These are phyloP conservation scores for Coemansia sp. DNA, from an alignment of 192 early-diverging fungal species.

Conservation along the genomic window DNA sequence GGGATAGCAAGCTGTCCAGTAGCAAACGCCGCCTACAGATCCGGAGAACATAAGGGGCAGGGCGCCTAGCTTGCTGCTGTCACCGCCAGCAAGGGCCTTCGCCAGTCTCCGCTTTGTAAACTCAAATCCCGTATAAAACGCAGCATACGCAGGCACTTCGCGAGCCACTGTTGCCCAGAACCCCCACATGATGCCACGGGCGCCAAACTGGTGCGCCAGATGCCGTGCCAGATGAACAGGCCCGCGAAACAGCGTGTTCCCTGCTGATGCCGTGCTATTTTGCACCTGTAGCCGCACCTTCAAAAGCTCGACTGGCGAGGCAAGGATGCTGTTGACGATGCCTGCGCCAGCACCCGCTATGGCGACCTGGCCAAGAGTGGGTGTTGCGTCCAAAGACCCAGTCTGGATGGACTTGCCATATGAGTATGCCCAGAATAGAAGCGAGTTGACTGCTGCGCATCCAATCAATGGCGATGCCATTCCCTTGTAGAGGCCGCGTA, in stretches of 20 bases:
- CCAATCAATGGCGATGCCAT: slow-evolving; percentile 85
- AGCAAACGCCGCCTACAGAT: slow-evolving; percentile 77
- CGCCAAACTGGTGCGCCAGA: slow-evolving; percentile 68
- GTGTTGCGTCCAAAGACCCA: slow-evolving; percentile 47
- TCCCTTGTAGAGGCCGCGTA: slow-evolving; percentile 83
- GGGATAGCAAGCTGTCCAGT: slow-evolving; percentile 86
- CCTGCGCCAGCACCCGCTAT: slow-evolving; percentile 91
- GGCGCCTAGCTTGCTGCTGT: slow-evolving; percentile 52
- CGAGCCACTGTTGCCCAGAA: slow-evolving; percentile 79
- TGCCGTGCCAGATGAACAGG: slow-evolving; percentile 71
- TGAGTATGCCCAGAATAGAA: slow-evolving; percentile 85
- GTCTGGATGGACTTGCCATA: slow-evolving; percentile 62
- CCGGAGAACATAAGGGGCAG: slow-evolving; percentile 73
- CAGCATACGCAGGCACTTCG: slow-evolving; percentile 84
- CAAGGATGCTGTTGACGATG: slow-evolving; percentile 78
- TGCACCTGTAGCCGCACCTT: slow-evolving; percentile 94
- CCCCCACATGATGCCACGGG: slow-evolving; percentile 81
- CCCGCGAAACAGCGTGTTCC: slow-evolving; percentile 43
- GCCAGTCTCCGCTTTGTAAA: slow-evolving; percentile 72
- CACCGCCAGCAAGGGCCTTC: slow-evolving; percentile 46
- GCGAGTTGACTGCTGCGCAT: slow-evolving; percentile 83
- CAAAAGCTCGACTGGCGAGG: slow-evolving; percentile 93
- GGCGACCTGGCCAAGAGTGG: slow-evolving; percentile 73
- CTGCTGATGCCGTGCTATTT: slow-evolving; percentile 50
- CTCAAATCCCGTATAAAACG: slow-evolving; percentile 88